Evolutionary conservation across 2,329 filamentous ascomycete genomes (phyloP), one percentile per base, ranked within the genome.

Genomic region (Myriosclerotinia curreyana): DNA sequence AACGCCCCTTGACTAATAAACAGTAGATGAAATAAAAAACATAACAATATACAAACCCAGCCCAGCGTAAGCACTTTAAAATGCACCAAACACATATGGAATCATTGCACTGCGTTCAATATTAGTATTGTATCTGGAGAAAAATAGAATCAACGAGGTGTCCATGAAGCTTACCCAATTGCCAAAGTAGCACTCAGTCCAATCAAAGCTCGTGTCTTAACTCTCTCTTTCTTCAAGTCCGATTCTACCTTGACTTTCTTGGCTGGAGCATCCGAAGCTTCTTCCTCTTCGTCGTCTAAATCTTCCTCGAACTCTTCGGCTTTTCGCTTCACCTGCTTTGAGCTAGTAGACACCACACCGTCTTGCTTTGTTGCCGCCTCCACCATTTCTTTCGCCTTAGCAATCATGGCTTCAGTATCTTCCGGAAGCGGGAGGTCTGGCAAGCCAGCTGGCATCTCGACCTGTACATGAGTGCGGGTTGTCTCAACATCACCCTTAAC

Each of bases 311-410:
- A 79, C 20, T 74, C 70, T 34, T 67, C 71, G 4, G 66, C 75
- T 60, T 78, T 75, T 7, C 75, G 76, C 14, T 85, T 2, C 85
- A 86, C 79, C 93, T 93, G 72, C 91, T 86, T 81, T 92, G 92
- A 73, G 78, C 55, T 28, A 25, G 20, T 77, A 74, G 83, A 84
- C 40, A 76, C 75, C 12, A 54, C 51, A 12, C 38, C 52, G 20
- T 66, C 55, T 12, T 64, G 64, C 80, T 77, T 64, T 66, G 87
- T 81, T 40, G 87, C 87, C 69, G 86, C 86, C 67, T 89, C 84
- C 6, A 97, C 93, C 91, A 97, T 96, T 70, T 88, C 85, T 78
- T 89, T 92, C 40, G 95, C 95, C 72, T 91, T 87, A 36, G 87
- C 87, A 65, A 98, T 88, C 89, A 97, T 92, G 63, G 87, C 84